These are phyloP conservation scores for Cardamine occulta DNA, from an alignment of 345 rosid species.

Conservation along the genomic window DNA sequence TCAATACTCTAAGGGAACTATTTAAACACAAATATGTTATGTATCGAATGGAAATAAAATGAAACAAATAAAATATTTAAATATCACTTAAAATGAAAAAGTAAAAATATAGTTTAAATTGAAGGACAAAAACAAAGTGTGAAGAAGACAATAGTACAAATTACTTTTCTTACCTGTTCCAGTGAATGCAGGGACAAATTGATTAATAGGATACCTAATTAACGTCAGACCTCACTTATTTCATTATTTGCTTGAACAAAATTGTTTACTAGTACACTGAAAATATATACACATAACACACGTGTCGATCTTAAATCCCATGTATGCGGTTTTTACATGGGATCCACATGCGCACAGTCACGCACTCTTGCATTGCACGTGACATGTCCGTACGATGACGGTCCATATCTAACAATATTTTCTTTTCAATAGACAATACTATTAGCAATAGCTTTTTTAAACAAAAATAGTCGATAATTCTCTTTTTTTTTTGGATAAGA, in stretches of 20 bases:
- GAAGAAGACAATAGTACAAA: constrained; percentile 21
- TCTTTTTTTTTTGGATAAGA: too few relatives aligned
- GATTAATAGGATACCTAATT: constrained; percentile 22
- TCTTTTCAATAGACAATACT: neutral
- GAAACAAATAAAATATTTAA: neutral
- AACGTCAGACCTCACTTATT: constrained; percentile 25
- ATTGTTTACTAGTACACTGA: neutral
- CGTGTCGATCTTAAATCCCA: constrained; percentile 16
- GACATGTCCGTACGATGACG: constrained; percentile 40
- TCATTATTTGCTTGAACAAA: constrained; percentile 15
- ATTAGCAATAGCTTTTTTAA: neutral
- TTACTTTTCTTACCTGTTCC: neutral
- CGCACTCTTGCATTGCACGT: constrained; percentile 42
- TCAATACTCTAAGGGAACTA: neutral
- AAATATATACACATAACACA: neutral
- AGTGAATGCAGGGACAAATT: neutral
- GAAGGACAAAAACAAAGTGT: neutral
- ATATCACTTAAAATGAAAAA: neutral
- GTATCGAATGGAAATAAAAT: neutral
- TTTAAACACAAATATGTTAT: neutral
- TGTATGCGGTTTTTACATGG: constrained; percentile 3
- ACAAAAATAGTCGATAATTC: neutral
- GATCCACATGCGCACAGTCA: constrained; percentile 40
- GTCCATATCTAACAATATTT: constrained; percentile 12
- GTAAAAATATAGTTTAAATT: neutral